Base-by-base conservation (phyloP, 257 asterid species). In the Solanum clarkiae region DNA sequence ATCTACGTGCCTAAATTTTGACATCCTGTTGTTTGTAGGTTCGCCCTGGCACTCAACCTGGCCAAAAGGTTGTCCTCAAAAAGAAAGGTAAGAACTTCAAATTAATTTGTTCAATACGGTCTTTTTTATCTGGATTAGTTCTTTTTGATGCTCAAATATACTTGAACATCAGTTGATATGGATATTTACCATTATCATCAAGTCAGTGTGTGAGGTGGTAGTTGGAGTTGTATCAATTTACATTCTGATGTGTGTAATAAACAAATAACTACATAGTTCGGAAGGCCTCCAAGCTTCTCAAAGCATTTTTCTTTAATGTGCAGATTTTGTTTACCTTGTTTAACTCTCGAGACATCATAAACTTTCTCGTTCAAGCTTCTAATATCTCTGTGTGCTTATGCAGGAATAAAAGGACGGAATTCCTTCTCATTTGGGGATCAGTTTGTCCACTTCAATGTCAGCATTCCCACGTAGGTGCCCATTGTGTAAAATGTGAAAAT, bases 31-130 rank as follows among this genome's bases (percentile, higher is more conserved):
- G 82, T 77, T 84, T 89, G 87, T 80, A 95, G 98, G 98, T 93
- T 66, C 98, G 95, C 24, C 91, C 98, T 10, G 99, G 99, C 83
- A 94, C 98, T 65, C 98, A 96, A 89, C 98, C 98, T 84, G 98
- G 99, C 71, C 98, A 96, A 85, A 95, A 96, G 91, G 98, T 96
- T 85, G 97, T 94, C 84, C 88, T 96, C 86, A 92, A 71, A 92
- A 94, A 89, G 85, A 96, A 94, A 89, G 98, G 98, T 94, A 89
- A 32, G 24, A 49, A 26, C 44, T 24, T 75, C 17, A 13, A 40
- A 22, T 22, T 74, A 22, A 42, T 47, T 22, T 47, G 81, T n/a
- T 47, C 14, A 51, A 75, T 55, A 16, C 45, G 9, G 40, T 13
- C 51, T 14, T 49, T 47, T 22, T 75, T 62, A 49, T 14, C 82